Evolutionary conservation across 23 red algal genomes (phyloP), one percentile per base, ranked within the genome.

Genomic region (Agarophyton chilense): DNA sequence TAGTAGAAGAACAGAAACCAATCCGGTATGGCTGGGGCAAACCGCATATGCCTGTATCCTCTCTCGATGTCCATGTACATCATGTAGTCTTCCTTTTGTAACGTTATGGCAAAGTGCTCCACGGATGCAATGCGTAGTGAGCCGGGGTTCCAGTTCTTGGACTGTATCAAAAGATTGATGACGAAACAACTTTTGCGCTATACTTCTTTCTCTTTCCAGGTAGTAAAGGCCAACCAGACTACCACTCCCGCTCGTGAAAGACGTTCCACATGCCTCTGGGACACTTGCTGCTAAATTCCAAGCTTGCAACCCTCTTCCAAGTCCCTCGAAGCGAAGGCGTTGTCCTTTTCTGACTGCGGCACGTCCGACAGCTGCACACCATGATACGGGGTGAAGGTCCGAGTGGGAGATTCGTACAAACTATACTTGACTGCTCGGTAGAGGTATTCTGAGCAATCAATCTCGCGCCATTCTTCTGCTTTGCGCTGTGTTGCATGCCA

Each of bases 1-100:
- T 60, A 13, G 35, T 42, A 92, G 0, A 10, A 19, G 58, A 81
- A 92, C 1, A 82, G 74, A 24, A 92, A 82, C 47, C 77, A 92
- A 60, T 81, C 78, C 47, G 35, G 54, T 61, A 82, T 73, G 6
- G 52, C 38, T 22, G 88, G 88, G 7, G 17, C 25, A 3, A 92
- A 28, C 2, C 66, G 46, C 13, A 92, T 44, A 1, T 80, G 74
- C 2, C 65, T 10, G 32, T 82, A 92, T 6, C 62, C 88, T 28
- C 53, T 80, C 57, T 13, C 44, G 7, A 92, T 29, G 42, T 92
- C 76, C 35, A 71, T 53, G 19, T n/a, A n/a, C 44, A 47, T 12
- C 50, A 81, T 8, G 51, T 62, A 33, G 25, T 81, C 77, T 40
- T 19, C 44, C 7, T 21, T 5, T 1, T 81, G 45, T 26, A 81